Conservation (phyloP, 1,139 yeast genomes). For the Arxiozyma bovina region DNA sequence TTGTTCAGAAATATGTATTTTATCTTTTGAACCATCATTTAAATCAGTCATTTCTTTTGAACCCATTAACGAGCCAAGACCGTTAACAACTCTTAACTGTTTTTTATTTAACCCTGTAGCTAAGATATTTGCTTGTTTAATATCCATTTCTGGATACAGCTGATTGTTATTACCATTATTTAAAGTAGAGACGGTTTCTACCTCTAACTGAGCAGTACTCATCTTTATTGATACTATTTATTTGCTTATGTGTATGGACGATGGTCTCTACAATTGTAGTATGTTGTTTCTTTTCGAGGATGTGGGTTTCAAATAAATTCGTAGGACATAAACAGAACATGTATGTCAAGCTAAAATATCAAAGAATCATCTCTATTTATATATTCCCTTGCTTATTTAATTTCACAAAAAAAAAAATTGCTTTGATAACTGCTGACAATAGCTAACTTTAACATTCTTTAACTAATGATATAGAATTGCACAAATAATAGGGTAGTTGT, state of each 20-base stretch:
- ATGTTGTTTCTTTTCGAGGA: too few relatives aligned
- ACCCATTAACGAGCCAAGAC: constrained; percentile 73
- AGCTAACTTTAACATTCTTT: neutral
- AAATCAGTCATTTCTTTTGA: constrained; percentile 61
- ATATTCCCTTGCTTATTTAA: too few relatives aligned
- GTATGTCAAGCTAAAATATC: neutral
- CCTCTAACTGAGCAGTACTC: neutral
- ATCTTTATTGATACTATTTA: neutral
- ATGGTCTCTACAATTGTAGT: neutral
- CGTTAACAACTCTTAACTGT: constrained; percentile 63
- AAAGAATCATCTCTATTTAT: neutral
- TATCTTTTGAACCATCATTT: constrained; percentile 28
- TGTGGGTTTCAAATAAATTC: too few relatives aligned
- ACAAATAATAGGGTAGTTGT: neutral
- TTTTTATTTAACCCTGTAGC: constrained; percentile 82
- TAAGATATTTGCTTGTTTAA: constrained; percentile 69
- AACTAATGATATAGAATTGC: neutral
- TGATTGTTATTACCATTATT: neutral
- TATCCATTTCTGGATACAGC: constrained; percentile 33
- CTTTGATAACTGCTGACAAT: neutral
- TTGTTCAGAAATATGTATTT: constrained; percentile 78
- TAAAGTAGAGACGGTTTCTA: neutral
- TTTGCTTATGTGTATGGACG: neutral
- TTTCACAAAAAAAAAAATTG: too few relatives aligned
- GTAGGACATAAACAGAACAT: neutral